Conservation (phyloP, 2,329 filamentous ascomycete genomes). For the Sarocladium strictum region DNA sequence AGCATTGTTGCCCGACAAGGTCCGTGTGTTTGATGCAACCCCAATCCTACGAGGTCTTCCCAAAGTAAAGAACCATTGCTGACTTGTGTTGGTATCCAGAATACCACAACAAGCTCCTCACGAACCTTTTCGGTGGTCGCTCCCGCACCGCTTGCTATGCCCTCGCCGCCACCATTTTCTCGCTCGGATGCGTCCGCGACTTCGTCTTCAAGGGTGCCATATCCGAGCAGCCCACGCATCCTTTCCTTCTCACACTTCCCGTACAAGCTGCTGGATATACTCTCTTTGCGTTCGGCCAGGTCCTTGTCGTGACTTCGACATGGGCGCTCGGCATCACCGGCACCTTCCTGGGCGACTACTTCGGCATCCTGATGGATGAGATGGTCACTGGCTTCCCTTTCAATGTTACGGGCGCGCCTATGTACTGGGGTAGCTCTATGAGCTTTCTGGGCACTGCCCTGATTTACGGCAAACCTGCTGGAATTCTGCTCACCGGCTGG, state of each 20-base stretch:
- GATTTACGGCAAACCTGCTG: slow-evolving; percentile 81
- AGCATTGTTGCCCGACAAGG: slow-evolving; percentile 82
- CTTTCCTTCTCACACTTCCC: slow-evolving; percentile 55
- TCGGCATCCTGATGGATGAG: slow-evolving; percentile 93
- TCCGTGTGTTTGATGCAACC: slow-evolving; percentile 29
- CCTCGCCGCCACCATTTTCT: slow-evolving; percentile 85
- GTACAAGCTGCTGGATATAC: slow-evolving; percentile 60
- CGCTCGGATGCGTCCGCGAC: slow-evolving; percentile 83
- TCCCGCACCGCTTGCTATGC: slow-evolving; percentile 79
- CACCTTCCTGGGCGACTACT: slow-evolving; percentile 97
- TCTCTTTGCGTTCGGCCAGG: slow-evolving; percentile 70
- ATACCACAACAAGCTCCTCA: slow-evolving; percentile 85
- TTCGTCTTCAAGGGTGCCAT: slow-evolving; percentile 81
- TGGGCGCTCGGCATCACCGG: slow-evolving; percentile 90
- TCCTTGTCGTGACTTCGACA: slow-evolving; percentile 82
- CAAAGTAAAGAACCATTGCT: not conserved
- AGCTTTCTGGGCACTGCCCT: slow-evolving; percentile 86
- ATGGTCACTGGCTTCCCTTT: slow-evolving; percentile 96
- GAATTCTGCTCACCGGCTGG: slow-evolving; percentile 66
- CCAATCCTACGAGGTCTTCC: not conserved
- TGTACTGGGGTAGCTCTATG: slow-evolving; percentile 94
- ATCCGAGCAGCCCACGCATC: slow-evolving; percentile 67
- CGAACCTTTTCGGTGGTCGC: slow-evolving; percentile 76
- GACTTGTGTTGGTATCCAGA: slow-evolving; percentile 46
- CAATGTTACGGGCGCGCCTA: slow-evolving; percentile 82